A percentile compares a stretch with the other conserved stretches of the same genome.
Conservation (phyloP, 192 early-diverging fungal genomes). For the Rhizophagus clarus region DNA sequence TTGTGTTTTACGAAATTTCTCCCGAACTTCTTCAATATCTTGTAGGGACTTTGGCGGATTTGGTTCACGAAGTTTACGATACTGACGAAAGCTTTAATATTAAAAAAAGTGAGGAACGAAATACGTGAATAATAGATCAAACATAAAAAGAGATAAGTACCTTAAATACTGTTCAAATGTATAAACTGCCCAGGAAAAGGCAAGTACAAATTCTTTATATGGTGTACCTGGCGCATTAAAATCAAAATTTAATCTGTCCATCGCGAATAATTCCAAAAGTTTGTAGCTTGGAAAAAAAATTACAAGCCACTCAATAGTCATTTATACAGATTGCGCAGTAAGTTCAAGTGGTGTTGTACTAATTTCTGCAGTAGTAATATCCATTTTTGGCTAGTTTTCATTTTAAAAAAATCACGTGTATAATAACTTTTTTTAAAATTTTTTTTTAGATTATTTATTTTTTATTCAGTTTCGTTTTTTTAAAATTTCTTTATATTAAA, state of each 20-base stretch:
- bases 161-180: constrained; percentile 82
- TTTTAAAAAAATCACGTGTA: no score
- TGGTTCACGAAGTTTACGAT: constrained; percentile 66
- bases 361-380: no score
- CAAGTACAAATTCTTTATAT: constrained; percentile 82
- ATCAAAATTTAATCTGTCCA: not conserved
- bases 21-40: constrained; percentile 65
- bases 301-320: no score
- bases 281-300: not conserved
- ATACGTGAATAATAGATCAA: not conserved
- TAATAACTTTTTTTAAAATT: no score
- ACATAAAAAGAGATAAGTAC: constrained; percentile 32
- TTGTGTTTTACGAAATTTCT: constrained; percentile 82
- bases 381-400: no score
- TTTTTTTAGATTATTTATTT: no score
- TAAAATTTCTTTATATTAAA: no score
- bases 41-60: constrained; percentile 70
- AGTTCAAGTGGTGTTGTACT: no score
- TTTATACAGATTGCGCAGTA: no score
- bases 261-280: not conserved
- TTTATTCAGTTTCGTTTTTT: no score
- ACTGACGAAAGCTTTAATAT: constrained; percentile 68
- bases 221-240: constrained; percentile 38
- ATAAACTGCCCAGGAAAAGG: constrained; percentile 71
- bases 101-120: not conserved